A percentile compares a stretch with the other conserved stretches of the same genome.
Conservation (phyloP, 768 basidiomycete genomes). For the Leccinum subtestaceum region DNA sequence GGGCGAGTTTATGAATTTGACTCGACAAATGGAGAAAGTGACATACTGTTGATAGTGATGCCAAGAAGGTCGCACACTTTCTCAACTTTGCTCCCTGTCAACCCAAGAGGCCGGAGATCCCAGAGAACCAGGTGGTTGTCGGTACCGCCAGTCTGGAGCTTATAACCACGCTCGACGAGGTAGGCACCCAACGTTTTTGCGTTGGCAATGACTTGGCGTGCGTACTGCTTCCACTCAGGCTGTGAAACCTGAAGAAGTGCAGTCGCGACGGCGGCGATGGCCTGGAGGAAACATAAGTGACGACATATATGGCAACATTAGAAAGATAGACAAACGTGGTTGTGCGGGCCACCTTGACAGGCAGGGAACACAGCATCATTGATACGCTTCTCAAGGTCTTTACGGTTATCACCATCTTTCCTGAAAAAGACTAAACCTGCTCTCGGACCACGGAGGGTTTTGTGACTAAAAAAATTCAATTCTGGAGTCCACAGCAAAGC, state of each 20-base stretch:
- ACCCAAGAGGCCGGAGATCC: conserved; percentile 91
- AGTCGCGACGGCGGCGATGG: conserved; percentile 93
- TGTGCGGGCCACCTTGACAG: conserved; percentile 99
- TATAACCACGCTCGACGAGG: conserved; percentile 82
- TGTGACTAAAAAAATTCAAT: conserved; percentile 58
- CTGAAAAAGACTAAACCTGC: conserved; percentile 99
- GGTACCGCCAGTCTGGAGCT: conserved; percentile 93
- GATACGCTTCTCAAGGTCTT: conserved; percentile 93
- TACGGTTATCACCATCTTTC: conserved; percentile 76
- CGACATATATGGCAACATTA: not conserved
- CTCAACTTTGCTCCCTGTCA: conserved; percentile 98
- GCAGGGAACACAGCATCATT: conserved; percentile 99
- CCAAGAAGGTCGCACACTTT: conserved; percentile 96
- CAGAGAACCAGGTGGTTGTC: conserved; percentile 98
- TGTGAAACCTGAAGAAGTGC: conserved; percentile 87
- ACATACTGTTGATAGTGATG: conserved; percentile 93
- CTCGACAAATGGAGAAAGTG: not conserved
- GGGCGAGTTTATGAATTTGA: not conserved
- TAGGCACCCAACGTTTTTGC: conserved; percentile 71
- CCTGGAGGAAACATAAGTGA: conserved; percentile 41
- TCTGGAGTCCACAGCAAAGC: not conserved
- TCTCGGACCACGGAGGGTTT: conserved; percentile 96
- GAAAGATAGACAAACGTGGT: conserved; percentile 62
- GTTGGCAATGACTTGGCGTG: conserved; percentile 91
- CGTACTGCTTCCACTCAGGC: conserved; percentile 88